These are phyloP conservation scores for Noccaea bulbosa DNA, from an alignment of 345 rosid genomes.

Conservation along the genomic window DNA sequence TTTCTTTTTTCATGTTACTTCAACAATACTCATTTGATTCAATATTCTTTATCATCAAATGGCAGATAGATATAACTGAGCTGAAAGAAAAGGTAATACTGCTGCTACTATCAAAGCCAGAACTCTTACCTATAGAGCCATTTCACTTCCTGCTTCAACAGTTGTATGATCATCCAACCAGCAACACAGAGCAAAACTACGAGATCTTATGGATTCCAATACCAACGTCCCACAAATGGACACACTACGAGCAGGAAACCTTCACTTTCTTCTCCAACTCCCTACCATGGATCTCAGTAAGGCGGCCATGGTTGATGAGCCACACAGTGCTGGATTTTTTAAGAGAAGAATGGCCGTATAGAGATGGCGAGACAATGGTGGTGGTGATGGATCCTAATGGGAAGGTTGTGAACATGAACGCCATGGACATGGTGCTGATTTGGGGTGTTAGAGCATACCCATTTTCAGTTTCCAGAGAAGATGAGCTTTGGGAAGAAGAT, in stretches of 20 bases:
- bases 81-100: slow-evolving; percentile 64
- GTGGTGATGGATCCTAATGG: slow-evolving; percentile 67
- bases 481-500: slow-evolving; percentile 68
- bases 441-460: slow-evolving; percentile 84
- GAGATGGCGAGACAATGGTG: slow-evolving; percentile 57
- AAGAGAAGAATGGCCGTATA: slow-evolving; percentile 59
- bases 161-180: slow-evolving; percentile 53
- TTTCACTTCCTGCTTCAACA: slow-evolving; percentile 66
- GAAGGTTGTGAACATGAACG: slow-evolving; percentile 56
- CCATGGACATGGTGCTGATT: slow-evolving; percentile 68
- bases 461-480: slow-evolving; percentile 66
- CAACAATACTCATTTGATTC: neutral
- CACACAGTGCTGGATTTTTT: slow-evolving; percentile 54
- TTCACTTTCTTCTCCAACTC: slow-evolving; percentile 53
- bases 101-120: slow-evolving; percentile 66
- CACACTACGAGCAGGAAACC: slow-evolving; percentile 47
- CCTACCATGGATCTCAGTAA: slow-evolving; percentile 68
- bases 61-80: slow-evolving; percentile 57
- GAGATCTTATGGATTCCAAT: slow-evolving; percentile 72
- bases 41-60: slow-evolving; percentile 16
- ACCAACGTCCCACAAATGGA: slow-evolving; percentile 58
- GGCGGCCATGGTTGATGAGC: slow-evolving; percentile 56
- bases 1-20: neutral
- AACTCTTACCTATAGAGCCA: slow-evolving; percentile 56
- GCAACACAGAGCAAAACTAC: slow-evolving; percentile 47